A percentile compares a stretch with the other conserved stretches of the same genome.
These are phyloP conservation scores for Hevea brasiliensis DNA, from an alignment of 345 rosid genomes.

Conservation along the genomic window DNA sequence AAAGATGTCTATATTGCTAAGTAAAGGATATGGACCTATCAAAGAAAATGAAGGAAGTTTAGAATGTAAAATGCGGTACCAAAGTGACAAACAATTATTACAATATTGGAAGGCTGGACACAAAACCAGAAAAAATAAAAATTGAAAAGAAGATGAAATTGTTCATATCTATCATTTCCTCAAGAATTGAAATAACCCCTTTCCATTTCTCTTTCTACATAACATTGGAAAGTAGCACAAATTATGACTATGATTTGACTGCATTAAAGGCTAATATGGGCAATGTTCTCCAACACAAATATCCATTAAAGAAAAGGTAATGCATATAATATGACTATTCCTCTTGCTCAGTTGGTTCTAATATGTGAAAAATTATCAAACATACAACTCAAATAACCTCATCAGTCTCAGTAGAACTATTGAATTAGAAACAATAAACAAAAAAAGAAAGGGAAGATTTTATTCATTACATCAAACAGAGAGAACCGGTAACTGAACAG, in stretches of 20 bases:
- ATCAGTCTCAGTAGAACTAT: not conserved
- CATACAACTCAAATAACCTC: not conserved
- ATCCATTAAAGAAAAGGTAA: not conserved
- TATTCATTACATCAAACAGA: not conserved
- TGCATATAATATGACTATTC: not conserved
- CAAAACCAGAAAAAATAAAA: not conserved
- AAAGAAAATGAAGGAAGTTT: not conserved
- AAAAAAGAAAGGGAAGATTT: not conserved
- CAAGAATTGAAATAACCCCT: not conserved
- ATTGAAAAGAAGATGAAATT: conserved; percentile 7
- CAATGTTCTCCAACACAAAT: not conserved
- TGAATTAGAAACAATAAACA: conserved; percentile 3
- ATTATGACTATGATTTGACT: not conserved
- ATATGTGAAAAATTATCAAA: not conserved
- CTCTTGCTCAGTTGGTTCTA: not conserved
- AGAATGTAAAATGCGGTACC: not conserved
- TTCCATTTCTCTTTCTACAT: not conserved
- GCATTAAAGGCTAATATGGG: not conserved
- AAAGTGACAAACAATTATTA: not conserved
- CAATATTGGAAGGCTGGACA: not conserved
- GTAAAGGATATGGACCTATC: not conserved
- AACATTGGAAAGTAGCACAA: not conserved
- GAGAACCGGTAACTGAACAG: not conserved
- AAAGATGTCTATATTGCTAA: not conserved
- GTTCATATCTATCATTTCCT: not conserved